Conservation (phyloP, 495 filamentous ascomycete species). For the Penicillium taxi region DNA sequence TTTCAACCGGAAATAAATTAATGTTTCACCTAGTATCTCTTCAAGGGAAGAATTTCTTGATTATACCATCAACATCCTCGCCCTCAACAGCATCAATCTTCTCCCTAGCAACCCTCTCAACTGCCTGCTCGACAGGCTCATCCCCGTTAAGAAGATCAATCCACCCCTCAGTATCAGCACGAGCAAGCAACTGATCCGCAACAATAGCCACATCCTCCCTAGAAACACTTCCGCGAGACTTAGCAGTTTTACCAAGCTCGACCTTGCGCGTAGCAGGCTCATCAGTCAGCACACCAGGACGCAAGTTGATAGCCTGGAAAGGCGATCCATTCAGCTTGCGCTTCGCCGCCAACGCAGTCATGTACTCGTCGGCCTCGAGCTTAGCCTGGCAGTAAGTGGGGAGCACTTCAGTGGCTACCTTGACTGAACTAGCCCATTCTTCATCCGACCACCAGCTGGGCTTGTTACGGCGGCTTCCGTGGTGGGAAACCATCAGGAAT, state of each 20-base stretch:
- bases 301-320: slow-evolving; percentile 59
- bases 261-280: slow-evolving; percentile 53
- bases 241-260: slow-evolving; percentile 52
- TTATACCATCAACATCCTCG: slow-evolving; percentile 51
- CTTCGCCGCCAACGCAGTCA: slow-evolving; percentile 49
- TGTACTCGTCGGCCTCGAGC: slow-evolving; percentile 62
- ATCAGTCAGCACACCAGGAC: slow-evolving; percentile 58
- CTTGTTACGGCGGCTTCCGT: slow-evolving; percentile 48
- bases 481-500: slow-evolving; percentile 67
- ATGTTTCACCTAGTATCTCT: neutral
- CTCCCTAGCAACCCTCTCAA: slow-evolving; percentile 54
- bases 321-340: slow-evolving; percentile 37
- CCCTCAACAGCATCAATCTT: slow-evolving; percentile 58
- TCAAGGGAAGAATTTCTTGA: slow-evolving; percentile 31
- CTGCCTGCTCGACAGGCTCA: slow-evolving; percentile 50
- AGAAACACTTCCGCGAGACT: slow-evolving; percentile 46
- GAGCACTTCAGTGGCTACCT: slow-evolving; percentile 47
- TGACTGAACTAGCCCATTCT: slow-evolving; percentile 42
- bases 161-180: slow-evolving; percentile 52
- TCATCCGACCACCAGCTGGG: slow-evolving; percentile 63
- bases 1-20: no score
- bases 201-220: slow-evolving; percentile 65
- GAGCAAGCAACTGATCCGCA: slow-evolving; percentile 55
- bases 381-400: slow-evolving; percentile 68
- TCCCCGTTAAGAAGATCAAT: slow-evolving; percentile 54